Evolutionary conservation across 2,329 filamentous ascomycete species (phyloP).

Genomic region (Phialemonium atrogriseum): DNA sequence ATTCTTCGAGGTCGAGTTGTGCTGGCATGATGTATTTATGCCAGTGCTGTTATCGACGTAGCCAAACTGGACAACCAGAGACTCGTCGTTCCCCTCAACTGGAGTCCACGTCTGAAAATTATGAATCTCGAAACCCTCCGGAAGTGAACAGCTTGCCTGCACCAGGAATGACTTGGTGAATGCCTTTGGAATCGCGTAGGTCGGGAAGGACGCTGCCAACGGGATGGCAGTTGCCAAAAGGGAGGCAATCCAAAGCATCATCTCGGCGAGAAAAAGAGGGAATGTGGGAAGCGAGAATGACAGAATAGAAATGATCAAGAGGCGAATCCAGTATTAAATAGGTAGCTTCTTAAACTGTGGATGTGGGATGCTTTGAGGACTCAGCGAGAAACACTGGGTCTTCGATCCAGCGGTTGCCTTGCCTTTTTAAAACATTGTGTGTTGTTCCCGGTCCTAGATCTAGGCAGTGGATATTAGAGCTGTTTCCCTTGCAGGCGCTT

Average conservation of each 20-base stretch:
- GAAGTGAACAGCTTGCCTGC: slow-evolving; percentile 24
- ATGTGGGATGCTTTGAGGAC: too few relatives aligned
- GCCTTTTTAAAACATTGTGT: too few relatives aligned
- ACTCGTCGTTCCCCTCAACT: slow-evolving; percentile 22
- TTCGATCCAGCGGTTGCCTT: too few relatives aligned
- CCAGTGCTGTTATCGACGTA: slow-evolving; percentile 31
- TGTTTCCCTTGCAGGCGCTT: too few relatives aligned
- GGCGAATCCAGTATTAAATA: too few relatives aligned
- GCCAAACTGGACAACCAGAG: slow-evolving; percentile 25
- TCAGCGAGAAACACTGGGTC: too few relatives aligned
- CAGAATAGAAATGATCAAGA: too few relatives aligned
- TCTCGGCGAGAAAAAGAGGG: too few relatives aligned
- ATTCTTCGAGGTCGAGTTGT: slow-evolving; percentile 32
- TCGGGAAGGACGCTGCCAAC: slow-evolving; percentile 8
- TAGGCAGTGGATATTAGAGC: too few relatives aligned
- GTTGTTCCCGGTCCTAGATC: too few relatives aligned
- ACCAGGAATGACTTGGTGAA: slow-evolving; percentile 11
- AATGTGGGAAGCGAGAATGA: slow-evolving; percentile 5
- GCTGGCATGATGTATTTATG: slow-evolving; percentile 32
- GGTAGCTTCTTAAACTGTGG: too few relatives aligned
- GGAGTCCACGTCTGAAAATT: slow-evolving; percentile 23
- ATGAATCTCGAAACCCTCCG: slow-evolving; percentile 27
- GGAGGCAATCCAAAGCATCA: slow-evolving; percentile 8
- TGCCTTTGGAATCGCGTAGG: slow-evolving; percentile 9
- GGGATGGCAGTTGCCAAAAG: slow-evolving; percentile 8